phyloP scores from a whole-genome alignment of 2,329 filamentous ascomycete species.

The Colletotrichum tropicale region DNA sequence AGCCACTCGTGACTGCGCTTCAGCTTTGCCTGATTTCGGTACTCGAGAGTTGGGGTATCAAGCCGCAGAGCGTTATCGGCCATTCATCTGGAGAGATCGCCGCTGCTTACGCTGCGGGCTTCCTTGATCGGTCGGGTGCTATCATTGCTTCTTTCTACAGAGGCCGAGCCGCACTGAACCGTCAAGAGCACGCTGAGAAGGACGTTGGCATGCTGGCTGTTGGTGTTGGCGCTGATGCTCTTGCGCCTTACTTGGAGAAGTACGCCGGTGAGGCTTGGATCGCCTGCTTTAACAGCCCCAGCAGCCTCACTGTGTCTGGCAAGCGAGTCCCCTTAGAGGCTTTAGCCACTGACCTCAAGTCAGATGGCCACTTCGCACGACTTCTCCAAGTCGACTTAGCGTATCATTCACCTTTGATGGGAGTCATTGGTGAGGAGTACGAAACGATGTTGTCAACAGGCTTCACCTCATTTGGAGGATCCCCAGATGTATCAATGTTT shows the following conservation, averaged over 20 bases:
- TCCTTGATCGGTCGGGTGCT: neutral
- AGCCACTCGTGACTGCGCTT: conserved; percentile 38
- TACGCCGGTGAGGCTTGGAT: neutral
- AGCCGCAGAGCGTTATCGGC: conserved; percentile 9
- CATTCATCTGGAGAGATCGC: conserved; percentile 25
- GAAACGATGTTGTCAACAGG: neutral
- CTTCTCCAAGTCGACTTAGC: conserved; percentile 24
- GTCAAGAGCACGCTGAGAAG: neutral
- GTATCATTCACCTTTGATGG: conserved; percentile 17
- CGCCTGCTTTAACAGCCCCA: conserved; percentile 17
- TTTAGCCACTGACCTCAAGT: conserved; percentile 22
- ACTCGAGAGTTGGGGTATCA: conserved; percentile 19
- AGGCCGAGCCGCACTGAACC: neutral
- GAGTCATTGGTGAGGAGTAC: neutral
- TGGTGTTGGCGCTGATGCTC: neutral
- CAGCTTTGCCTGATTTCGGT: conserved; percentile 37
- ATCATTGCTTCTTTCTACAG: conserved; percentile 5
- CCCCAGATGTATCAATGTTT: neutral
- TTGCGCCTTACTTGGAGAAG: neutral
- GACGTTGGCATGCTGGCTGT: conserved; percentile 6
- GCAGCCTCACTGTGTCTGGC: conserved; percentile 14
- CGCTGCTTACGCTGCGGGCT: conserved; percentile 22
- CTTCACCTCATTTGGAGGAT: neutral
- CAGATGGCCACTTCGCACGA: conserved; percentile 27
- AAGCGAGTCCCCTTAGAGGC: neutral